Percentiles rank a stretch among this genome's conserved stretches.
Evolutionary conservation across 2,329 filamentous ascomycete species (phyloP).

Genomic region (Xylaria polymorpha): DNA sequence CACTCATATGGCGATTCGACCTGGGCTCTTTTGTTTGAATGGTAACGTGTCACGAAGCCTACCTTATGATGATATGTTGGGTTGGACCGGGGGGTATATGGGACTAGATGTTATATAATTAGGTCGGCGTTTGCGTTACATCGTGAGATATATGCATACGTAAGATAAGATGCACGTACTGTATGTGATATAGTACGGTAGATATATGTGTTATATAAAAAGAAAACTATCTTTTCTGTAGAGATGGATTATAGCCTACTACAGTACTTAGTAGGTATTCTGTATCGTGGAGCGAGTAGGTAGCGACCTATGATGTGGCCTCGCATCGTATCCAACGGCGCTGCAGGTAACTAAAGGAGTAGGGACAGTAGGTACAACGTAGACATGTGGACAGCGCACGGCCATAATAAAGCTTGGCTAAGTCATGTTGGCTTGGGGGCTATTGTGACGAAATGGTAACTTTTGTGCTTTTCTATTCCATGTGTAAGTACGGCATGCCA

Average conservation of each 20-base stretch:
- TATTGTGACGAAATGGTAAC: not conserved
- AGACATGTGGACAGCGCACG: conserved; percentile 32
- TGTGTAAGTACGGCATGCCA: not conserved
- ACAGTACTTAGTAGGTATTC: not conserved
- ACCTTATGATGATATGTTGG: not conserved
- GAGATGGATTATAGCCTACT: not conserved
- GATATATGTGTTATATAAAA: conserved; percentile 22
- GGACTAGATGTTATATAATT: not conserved
- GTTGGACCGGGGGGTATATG: conserved; percentile 12
- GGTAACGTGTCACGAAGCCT: not conserved
- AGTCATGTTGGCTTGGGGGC: conserved; percentile 24
- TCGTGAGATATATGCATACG: not conserved
- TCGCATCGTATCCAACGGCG: not conserved
- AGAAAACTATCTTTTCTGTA: not conserved
- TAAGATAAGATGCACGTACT: not conserved
- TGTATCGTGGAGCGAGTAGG: not conserved
- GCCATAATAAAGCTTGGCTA: conserved; percentile 34
- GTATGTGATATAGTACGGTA: not conserved
- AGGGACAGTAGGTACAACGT: conserved; percentile 2
- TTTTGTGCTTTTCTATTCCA: not conserved
- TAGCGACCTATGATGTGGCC: conserved; percentile 4
- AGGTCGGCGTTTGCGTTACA: not conserved
- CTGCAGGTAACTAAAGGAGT: conserved; percentile 1
- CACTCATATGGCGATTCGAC: not conserved
- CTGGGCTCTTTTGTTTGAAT: not conserved